phyloP scores from a whole-genome alignment of 176 grass and related monocot genomes.

The Carex parvula region DNA sequence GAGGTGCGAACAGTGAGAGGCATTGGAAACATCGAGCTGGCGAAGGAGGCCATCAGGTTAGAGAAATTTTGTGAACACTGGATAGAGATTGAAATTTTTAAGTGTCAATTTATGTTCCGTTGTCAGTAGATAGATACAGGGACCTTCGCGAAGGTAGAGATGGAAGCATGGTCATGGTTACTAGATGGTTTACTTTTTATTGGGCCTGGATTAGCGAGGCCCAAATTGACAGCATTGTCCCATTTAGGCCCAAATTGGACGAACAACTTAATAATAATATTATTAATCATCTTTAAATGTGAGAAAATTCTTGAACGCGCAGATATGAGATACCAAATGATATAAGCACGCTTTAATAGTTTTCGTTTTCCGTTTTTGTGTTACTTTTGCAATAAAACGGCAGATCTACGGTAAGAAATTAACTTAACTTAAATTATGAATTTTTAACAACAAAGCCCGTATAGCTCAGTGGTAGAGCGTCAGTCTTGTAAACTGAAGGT shows the following conservation, averaged over 20 bases:
- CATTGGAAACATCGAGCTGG: background rate
- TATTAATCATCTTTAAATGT: background rate
- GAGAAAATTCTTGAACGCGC: no score
- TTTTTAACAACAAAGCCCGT: background rate
- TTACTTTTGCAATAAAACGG: no score
- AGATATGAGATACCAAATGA: background rate
- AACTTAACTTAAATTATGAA: no score
- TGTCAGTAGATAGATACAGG: background rate
- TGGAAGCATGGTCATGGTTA: background rate
- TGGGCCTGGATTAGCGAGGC: background rate
- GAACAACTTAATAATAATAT: background rate
- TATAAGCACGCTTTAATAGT: background rate
- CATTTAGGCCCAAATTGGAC: background rate
- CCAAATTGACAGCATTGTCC: background rate
- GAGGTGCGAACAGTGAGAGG: background rate
- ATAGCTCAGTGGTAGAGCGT: slow-evolving; percentile 52
- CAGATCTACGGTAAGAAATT: no score
- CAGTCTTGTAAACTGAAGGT: slow-evolving; percentile 56
- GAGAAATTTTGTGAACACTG: background rate
- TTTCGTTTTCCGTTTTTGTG: no score
- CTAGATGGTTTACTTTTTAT: background rate
- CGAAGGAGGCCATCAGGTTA: slow-evolving; percentile 5
- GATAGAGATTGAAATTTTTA: background rate
- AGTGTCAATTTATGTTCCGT: background rate
- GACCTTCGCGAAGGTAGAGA: slow-evolving; percentile 16